Base-by-base conservation (phyloP, 2,329 filamentous ascomycete genomes). In the Tolypocladium amazonense region DNA sequence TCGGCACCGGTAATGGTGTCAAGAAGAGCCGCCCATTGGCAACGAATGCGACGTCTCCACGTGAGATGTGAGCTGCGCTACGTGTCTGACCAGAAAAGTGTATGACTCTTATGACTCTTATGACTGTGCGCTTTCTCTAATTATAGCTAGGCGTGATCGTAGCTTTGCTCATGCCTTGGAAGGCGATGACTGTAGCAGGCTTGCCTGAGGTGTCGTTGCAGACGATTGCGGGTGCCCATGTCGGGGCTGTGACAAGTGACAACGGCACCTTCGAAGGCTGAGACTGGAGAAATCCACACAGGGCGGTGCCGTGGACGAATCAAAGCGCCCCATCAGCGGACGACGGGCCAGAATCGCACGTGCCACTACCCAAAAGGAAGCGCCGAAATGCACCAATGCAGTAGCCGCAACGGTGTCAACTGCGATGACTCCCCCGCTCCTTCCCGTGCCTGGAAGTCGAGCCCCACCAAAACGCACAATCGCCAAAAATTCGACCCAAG, bases 401-500 rank as follows among this genome's bases (percentile, higher is more conserved):
- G 50, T 35, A 35, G 50, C 50, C 20, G 4, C 50, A 3, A n/a
- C 1, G 18, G 50, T 53, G 50, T 12, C 45, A 52, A 54, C 8
- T 4, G 12, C 18, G 33, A 20, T 50, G 53, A 57, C 53, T 39
- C 58, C 56, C 56, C 56, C 59, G 54, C 61, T 55, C 52, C 59
- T 57, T 54, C 63, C 63, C 58, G 56, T 50, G 50, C 62, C 59
- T 57, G 63, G 56, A 39, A 61, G 59, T 62, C 50, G 59, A 69
- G 72, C 73, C 74, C 74, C 74, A 75, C 74, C 73, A 74, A 75
- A 75, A 75, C 74, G 74, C 74, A 76, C 74, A 76, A 76, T 72
- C 73, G 70, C 72, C 74, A 75, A 76, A 75, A 76, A 68, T 75
- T 76, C 71, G 68, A 72, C 65, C 70, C 68, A 68, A 65, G 58